phyloP scores from a whole-genome alignment of 352 stramenopile genomes.

The Pythium oligandrum region DNA sequence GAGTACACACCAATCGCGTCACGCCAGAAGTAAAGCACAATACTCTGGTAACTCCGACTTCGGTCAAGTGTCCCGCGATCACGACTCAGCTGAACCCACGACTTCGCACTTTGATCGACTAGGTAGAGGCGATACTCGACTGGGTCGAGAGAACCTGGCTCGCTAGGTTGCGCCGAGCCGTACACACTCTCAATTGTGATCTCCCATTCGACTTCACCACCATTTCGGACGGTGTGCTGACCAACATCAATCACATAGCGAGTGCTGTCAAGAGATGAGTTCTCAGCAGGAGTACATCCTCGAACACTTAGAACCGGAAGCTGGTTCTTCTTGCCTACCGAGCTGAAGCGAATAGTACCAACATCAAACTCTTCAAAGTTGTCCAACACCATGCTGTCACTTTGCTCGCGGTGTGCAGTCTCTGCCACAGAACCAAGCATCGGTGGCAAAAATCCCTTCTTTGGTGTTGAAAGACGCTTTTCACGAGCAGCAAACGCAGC shows the following conservation, averaged over 20 bases:
- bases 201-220: constrained; percentile 85
- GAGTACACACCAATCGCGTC: constrained; percentile 81
- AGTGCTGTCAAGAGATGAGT: constrained; percentile 75
- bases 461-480: constrained; percentile 45
- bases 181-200: constrained; percentile 84
- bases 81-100: constrained; percentile 78
- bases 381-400: constrained; percentile 51
- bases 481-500: constrained; percentile 64
- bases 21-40: constrained; percentile 79
- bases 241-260: constrained; percentile 85
- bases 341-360: constrained; percentile 50
- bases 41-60: constrained; percentile 72
- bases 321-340: constrained; percentile 34
- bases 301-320: constrained; percentile 61
- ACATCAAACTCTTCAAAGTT: constrained; percentile 78
- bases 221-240: constrained; percentile 83
- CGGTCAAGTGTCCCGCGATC: constrained; percentile 74
- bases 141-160: constrained; percentile 33
- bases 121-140: constrained; percentile 77
- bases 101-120: constrained; percentile 65
- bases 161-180: constrained; percentile 22
- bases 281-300: constrained; percentile 78
- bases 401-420: constrained; percentile 21
- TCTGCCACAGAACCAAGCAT: constrained; percentile 19
- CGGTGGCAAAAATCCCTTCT: constrained; percentile 31